phyloP scores from a whole-genome alignment of 176 grass and related monocot genomes.

The Poa pratensis region DNA sequence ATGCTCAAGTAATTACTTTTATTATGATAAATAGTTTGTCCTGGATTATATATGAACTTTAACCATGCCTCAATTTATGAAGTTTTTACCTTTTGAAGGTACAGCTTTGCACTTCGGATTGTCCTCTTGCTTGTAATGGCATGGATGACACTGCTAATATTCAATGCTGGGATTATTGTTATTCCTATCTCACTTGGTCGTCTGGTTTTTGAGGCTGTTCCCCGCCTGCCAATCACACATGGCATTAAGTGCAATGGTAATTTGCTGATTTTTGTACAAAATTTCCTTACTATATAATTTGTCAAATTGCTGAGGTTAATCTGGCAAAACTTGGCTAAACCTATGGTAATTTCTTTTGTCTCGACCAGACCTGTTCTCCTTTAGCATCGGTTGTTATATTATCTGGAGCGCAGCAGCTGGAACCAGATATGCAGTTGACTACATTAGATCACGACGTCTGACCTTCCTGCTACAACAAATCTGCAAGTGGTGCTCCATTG shows the following conservation, averaged over 20 bases:
- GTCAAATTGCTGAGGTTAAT: not conserved
- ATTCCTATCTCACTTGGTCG: slow-evolving; percentile 92
- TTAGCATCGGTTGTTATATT: slow-evolving; percentile 96
- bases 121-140: slow-evolving; percentile 82
- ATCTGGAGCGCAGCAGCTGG: slow-evolving; percentile 77
- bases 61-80: not conserved
- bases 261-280: slow-evolving; percentile 34
- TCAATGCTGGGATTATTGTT: slow-evolving; percentile 95
- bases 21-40: slow-evolving; percentile 19
- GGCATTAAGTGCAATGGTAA: slow-evolving; percentile 99
- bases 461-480: slow-evolving; percentile 75
- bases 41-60: not conserved
- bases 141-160: slow-evolving; percentile 93
- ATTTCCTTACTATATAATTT: not conserved
- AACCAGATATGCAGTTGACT: slow-evolving; percentile 88
- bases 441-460: slow-evolving; percentile 65
- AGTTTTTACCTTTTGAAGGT: slow-evolving; percentile 54
- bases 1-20: not conserved
- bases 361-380: slow-evolving; percentile 82
- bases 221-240: slow-evolving; percentile 89
- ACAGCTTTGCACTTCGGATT: slow-evolving; percentile 92
- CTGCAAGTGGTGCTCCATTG: slow-evolving; percentile 90
- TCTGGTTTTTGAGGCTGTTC: slow-evolving; percentile 82
- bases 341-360: slow-evolving; percentile 12
- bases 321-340: not conserved